These are phyloP conservation scores for Tetradesmus lagerheimii DNA, from an alignment of 139 green algal species.

Conservation along the genomic window DNA sequence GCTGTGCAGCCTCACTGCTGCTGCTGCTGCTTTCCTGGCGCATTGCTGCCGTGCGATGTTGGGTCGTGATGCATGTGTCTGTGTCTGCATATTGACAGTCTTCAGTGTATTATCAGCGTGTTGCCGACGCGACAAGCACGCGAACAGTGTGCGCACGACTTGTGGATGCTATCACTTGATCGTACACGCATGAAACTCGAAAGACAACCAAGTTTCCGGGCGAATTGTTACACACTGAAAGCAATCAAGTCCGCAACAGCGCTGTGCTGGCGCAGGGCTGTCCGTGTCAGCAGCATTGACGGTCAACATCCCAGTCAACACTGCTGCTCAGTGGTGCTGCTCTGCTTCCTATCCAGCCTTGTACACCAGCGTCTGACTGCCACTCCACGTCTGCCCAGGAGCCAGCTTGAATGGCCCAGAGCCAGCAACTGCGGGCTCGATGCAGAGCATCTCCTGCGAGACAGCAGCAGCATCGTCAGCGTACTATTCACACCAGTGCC, in stretches of 20 bases:
- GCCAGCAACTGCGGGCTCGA: conserved; percentile 78
- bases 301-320: conserved; percentile 11
- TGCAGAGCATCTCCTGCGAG: conserved; percentile 76
- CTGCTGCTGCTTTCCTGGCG: neutral
- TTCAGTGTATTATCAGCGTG: neutral
- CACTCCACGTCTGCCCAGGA: conserved; percentile 64
- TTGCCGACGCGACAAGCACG: neutral
- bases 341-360: neutral
- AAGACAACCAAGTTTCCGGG: too few species aligned
- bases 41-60: neutral
- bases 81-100: neutral
- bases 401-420: conserved; percentile 66
- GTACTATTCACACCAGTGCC: too few species aligned
- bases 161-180: neutral
- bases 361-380: conserved; percentile 59
- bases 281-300: neutral
- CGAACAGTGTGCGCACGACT: neutral
- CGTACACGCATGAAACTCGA: neutral
- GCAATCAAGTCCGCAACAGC: neutral
- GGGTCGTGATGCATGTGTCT: neutral
- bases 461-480: neutral
- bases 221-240: too few species aligned
- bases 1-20: neutral
- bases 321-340: neutral
- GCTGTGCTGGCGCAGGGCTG: neutral